phyloP scores from a whole-genome alignment of 805 yeast species.

The Lipomyces yamadae region DNA sequence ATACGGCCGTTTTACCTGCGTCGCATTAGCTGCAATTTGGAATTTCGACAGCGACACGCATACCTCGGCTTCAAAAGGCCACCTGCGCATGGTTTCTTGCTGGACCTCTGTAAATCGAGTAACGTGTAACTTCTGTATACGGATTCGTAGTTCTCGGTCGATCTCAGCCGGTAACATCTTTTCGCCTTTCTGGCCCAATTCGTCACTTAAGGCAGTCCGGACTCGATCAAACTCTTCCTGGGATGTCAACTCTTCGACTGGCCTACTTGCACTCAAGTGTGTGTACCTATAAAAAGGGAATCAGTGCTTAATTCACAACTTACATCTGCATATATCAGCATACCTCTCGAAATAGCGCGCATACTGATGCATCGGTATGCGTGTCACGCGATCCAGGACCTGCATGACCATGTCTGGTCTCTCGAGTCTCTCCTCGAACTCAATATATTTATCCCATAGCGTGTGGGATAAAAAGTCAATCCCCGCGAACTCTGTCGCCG shows the following conservation, averaged over 20 bases:
- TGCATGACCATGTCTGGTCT: slow-evolving; percentile 50
- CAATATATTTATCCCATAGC: slow-evolving; percentile 80
- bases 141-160: slow-evolving; percentile 49
- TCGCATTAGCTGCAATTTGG: background rate
- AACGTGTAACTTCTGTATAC: slow-evolving; percentile 54
- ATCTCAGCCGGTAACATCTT: slow-evolving; percentile 43
- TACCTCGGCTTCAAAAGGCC: slow-evolving; percentile 70
- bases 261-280: slow-evolving; percentile 45
- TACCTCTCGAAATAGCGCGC: slow-evolving; percentile 67
- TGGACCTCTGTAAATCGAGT: slow-evolving; percentile 56
- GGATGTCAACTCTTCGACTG: slow-evolving; percentile 45
- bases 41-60: background rate
- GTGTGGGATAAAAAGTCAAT: slow-evolving; percentile 74
- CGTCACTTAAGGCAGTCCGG: slow-evolving; percentile 41
- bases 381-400: slow-evolving; percentile 47
- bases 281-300: slow-evolving; percentile 36
- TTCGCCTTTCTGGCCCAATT: slow-evolving; percentile 12
- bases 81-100: slow-evolving; percentile 58
- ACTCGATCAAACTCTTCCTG: slow-evolving; percentile 38
- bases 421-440: slow-evolving; percentile 57
- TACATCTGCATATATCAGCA: background rate
- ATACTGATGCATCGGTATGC: slow-evolving; percentile 82
- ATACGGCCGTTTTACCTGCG: slow-evolving; percentile 56
- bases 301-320: background rate
- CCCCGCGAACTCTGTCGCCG: slow-evolving; percentile 62